These are phyloP conservation scores for Talaromyces rugulosus DNA, from an alignment of 2,329 filamentous ascomycete species.

Conservation along the genomic window DNA sequence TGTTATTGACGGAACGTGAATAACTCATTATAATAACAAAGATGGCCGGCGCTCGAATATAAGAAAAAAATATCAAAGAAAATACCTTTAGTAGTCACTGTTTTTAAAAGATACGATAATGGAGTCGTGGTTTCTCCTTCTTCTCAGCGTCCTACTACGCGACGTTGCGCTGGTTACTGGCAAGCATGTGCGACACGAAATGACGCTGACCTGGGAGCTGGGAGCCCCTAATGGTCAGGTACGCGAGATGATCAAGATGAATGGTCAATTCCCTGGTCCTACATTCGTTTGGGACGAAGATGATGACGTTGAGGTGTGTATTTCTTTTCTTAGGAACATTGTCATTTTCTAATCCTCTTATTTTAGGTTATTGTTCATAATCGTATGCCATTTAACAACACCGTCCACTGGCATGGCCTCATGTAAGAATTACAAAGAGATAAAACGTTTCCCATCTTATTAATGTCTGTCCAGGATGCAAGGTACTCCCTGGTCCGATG, in stretches of 20 bases:
- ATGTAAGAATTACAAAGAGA: not conserved
- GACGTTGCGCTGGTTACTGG: not conserved
- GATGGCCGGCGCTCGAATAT: not conserved
- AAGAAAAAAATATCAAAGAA: not conserved
- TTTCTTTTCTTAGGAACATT: too few species aligned
- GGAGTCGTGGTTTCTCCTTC: not conserved
- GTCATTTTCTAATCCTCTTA: not conserved
- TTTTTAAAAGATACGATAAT: not conserved
- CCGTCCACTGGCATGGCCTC: conserved; percentile 23
- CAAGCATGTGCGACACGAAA: not conserved
- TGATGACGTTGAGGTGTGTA: conserved; percentile 12
- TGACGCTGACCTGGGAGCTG: conserved; percentile 19
- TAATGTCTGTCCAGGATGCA: not conserved
- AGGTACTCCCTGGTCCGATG: conserved; percentile 57
- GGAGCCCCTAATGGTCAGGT: conserved; percentile 22
- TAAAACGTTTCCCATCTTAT: not conserved
- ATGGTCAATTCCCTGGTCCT: conserved; percentile 21
- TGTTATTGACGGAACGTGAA: not conserved
- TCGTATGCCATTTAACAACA: conserved; percentile 17
- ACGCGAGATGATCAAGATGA: conserved; percentile 20
- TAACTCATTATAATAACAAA: not conserved
- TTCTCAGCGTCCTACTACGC: not conserved
- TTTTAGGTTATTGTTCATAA: conserved; percentile 19
- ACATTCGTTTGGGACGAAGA: conserved; percentile 17
- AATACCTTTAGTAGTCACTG: not conserved